Evolutionary conservation across 768 basidiomycete genomes (phyloP).

Genomic region (Leccinum variicolor): DNA sequence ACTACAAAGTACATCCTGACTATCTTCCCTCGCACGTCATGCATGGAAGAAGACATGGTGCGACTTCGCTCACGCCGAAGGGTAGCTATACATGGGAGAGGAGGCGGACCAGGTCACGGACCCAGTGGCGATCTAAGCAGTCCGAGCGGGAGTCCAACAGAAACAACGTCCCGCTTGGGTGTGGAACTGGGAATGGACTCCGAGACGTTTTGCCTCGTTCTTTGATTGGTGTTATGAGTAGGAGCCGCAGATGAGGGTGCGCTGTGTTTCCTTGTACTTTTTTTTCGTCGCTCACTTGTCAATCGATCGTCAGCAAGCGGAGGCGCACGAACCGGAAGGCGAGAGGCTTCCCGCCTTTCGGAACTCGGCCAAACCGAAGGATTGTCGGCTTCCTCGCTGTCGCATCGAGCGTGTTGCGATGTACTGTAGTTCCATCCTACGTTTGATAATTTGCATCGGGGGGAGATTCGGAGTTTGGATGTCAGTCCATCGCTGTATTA

Average conservation of each 20-base stretch:
- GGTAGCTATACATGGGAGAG: conserved; percentile 36
- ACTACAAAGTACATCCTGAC: conserved; percentile 39
- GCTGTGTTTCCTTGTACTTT: conserved; percentile 19
- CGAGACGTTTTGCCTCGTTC: conserved; percentile 83
- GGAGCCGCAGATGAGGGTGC: conserved; percentile 97
- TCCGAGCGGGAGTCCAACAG: conserved; percentile 65
- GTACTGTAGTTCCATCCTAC: neutral
- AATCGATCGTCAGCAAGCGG: conserved; percentile 64
- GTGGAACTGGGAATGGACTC: conserved; percentile 78
- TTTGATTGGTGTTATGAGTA: conserved; percentile 98
- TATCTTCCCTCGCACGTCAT: conserved; percentile 79
- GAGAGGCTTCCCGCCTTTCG: no score
- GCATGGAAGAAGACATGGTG: conserved; percentile 93
- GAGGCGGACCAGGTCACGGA: conserved; percentile 38
- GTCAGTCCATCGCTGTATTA: neutral
- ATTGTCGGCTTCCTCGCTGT: no score
- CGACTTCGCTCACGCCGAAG: conserved; percentile 70
- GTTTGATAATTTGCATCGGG: neutral
- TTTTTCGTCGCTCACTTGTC: conserved; percentile 9
- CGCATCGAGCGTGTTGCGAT: no score
- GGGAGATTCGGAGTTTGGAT: neutral
- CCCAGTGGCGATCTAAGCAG: conserved; percentile 50
- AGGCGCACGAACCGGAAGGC: conserved; percentile 97
- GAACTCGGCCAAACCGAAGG: no score
- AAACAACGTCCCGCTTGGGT: conserved; percentile 67